phyloP scores from a whole-genome alignment of 2,329 filamentous ascomycete species.

The Diplodia mutila region DNA sequence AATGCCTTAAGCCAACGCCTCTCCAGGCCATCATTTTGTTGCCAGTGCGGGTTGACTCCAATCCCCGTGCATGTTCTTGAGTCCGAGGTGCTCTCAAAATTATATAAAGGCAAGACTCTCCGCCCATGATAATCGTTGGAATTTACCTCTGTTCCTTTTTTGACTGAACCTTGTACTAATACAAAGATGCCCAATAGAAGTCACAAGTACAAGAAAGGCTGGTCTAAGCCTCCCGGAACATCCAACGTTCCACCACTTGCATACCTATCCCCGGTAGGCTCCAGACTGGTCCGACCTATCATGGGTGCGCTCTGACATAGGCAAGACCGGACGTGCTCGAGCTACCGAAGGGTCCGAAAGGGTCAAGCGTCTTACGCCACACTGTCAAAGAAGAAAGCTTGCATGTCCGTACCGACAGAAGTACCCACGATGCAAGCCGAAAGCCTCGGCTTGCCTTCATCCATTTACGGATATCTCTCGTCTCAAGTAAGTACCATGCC shows the following conservation, averaged over 20 bases:
- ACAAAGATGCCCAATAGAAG: neutral
- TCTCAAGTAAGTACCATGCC: neutral
- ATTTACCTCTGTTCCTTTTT: too few species aligned
- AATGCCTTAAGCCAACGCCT: too few species aligned
- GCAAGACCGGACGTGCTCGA: neutral
- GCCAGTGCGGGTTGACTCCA: too few species aligned
- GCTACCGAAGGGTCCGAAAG: neutral
- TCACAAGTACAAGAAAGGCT: neutral
- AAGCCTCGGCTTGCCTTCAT: neutral
- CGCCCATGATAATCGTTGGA: neutral
- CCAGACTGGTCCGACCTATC: neutral
- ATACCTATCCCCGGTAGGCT: neutral
- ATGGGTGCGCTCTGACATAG: neutral
- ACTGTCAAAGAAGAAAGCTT: neutral
- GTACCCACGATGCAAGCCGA: neutral
- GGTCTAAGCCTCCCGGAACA: neutral
- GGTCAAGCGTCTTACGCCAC: neutral
- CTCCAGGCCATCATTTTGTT: too few species aligned
- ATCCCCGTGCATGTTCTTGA: too few species aligned
- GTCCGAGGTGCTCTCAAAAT: too few species aligned
- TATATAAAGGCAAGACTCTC: neutral
- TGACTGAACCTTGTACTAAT: neutral
- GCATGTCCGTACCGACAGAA: neutral
- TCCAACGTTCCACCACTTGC: fast-evolving
- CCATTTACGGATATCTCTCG: neutral